Evolutionary conservation across 768 basidiomycete species (phyloP), one percentile per base, ranked within the genome.

Genomic region (Boletellus emodensis): DNA sequence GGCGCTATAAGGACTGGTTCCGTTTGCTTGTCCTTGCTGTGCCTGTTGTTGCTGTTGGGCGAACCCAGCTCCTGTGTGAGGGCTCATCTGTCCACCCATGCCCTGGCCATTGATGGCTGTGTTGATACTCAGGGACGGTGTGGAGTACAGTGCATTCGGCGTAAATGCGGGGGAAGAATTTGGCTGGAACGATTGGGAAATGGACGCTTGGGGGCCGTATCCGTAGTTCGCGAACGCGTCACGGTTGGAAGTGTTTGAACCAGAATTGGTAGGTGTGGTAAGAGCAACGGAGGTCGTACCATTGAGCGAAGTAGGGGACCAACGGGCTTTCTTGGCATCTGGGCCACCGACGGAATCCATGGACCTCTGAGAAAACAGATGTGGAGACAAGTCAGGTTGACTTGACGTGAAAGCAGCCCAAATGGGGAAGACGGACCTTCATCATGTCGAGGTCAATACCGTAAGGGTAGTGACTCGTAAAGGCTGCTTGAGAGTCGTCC

Each of bases 391-490:
- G 43, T 61, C 17, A 52, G 48, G 13, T n/a, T n/a, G n/a, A n/a
- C n/a, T n/a, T n/a, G 33, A 37, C 36, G 24, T n/a, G 39, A 38
- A 45, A 20, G 26, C 36, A 33, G 39, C n/a, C 4, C 5, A 30
- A 11, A 43, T 2, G 9, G 18, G 43, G 14, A 41, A 47, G 22
- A 67, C 74, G 14, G 33, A 85, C 89, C 86, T 91, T 91, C 87
- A 90, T 90, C 88, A 91, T 90, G 71, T 91, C 88, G 80, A 90
- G 75, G 65, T 90, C 88, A 73, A 90, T 86, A 51, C 70, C 73
- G 79, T 87, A 90, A 55, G 79, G 77, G 68, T 90, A 89, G 62
- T 83, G 85, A 42, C 73, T 69, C 54, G 81, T 80, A 67, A 86
- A 87, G 44, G 77, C 77, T 67, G 85, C 74, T 71, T 87, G 85